Percentiles rank a stretch among this genome's conserved stretches.
Conservation (phyloP, 2,329 filamentous ascomycete species). For the Sporothrix variecibatus region DNA sequence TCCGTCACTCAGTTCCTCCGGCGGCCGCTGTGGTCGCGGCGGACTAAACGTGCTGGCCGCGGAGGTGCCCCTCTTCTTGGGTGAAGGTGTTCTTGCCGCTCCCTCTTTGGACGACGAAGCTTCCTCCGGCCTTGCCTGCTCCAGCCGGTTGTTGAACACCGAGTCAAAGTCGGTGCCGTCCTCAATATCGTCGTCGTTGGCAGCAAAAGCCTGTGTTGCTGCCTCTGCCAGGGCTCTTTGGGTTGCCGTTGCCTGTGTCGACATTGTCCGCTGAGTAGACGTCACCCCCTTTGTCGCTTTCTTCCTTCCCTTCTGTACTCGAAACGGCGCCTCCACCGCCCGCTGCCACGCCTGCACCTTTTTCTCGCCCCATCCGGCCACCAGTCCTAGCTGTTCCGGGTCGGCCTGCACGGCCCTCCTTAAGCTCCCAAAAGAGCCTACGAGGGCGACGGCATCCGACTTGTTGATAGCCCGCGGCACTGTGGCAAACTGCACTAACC, state of each 20-base stretch:
- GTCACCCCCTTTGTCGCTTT: slow-evolving; percentile 34
- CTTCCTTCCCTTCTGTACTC: slow-evolving; percentile 67
- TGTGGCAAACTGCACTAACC: slow-evolving; percentile 89
- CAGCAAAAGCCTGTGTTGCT: background rate
- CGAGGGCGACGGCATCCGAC: slow-evolving; percentile 85
- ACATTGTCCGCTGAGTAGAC: no score
- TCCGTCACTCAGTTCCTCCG: slow-evolving; percentile 55
- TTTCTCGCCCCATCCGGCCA: slow-evolving; percentile 94
- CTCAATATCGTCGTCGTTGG: background rate
- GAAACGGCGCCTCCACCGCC: slow-evolving; percentile 82
- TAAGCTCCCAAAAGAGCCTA: slow-evolving; percentile 89
- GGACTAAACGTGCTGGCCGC: slow-evolving; percentile 15
- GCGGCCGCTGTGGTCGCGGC: slow-evolving; percentile 30
- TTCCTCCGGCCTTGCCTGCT: background rate
- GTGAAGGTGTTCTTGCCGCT: slow-evolving; percentile 41
- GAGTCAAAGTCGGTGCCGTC: slow-evolving; percentile 21
- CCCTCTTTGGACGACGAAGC: slow-evolving; percentile 40
- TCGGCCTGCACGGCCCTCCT: slow-evolving; percentile 84
- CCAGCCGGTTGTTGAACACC: slow-evolving; percentile 19
- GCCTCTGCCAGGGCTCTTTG: no score
- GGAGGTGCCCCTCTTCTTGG: slow-evolving; percentile 31
- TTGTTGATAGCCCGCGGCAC: slow-evolving; percentile 90
- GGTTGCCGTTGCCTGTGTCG: slow-evolving; percentile 26
- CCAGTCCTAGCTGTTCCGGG: slow-evolving; percentile 77
- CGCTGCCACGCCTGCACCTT: slow-evolving; percentile 87